Percentiles rank a stretch among this genome's conserved stretches.
phyloP scores from a whole-genome alignment of 108 stramenopile genomes.

The Cyclotella sp. region DNA sequence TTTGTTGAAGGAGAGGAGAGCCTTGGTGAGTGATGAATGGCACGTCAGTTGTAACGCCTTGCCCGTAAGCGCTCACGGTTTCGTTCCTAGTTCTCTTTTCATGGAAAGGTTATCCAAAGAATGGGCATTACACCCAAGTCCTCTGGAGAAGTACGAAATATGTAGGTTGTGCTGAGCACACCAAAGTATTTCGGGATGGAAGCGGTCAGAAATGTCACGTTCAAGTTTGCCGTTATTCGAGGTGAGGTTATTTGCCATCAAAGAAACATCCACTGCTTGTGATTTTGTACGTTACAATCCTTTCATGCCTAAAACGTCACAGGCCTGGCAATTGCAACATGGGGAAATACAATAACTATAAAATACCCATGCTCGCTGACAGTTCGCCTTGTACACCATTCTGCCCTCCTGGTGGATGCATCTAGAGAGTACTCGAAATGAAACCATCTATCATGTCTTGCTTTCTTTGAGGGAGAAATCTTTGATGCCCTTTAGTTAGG shows the following conservation, averaged over 20 bases:
- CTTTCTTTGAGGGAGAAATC: too few relatives aligned
- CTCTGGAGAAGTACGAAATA: background rate
- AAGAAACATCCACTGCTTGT: background rate
- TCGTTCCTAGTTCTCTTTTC: background rate
- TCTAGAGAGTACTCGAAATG: too few relatives aligned
- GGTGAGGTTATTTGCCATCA: background rate
- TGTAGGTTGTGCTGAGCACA: constrained; percentile 18
- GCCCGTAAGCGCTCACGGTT: background rate
- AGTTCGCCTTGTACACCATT: background rate
- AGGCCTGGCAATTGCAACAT: constrained; percentile 22
- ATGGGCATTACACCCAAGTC: constrained; percentile 17
- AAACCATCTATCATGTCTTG: too few relatives aligned
- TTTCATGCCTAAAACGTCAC: background rate
- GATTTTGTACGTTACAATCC: background rate
- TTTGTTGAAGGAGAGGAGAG: constrained; percentile 8
- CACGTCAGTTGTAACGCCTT: too few relatives aligned
- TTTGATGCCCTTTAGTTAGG: too few relatives aligned
- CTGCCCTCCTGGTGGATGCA: background rate
- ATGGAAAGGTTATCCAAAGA: constrained; percentile 7
- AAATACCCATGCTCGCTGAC: constrained; percentile 9
- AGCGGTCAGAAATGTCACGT: constrained; percentile 9
- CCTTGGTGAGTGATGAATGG: background rate
- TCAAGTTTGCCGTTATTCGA: constrained; percentile 10
- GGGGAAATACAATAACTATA: constrained; percentile 4
- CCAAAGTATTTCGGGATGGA: constrained; percentile 8